Evolutionary conservation across 202 grass and related monocot species (phyloP).

Genomic region (Schoenoplectus tabernaemontani): DNA sequence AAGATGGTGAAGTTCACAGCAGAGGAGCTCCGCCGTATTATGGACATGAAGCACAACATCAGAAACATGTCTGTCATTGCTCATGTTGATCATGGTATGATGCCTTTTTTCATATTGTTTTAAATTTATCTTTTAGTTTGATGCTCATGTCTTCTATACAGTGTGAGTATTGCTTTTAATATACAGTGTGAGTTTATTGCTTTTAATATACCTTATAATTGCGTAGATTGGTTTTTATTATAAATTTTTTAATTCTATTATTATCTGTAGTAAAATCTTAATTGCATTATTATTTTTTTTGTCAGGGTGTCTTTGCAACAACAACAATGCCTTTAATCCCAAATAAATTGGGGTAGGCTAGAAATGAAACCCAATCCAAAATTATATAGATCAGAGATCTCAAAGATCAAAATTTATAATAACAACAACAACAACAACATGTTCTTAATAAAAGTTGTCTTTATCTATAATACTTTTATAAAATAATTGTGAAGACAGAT

Average conservation of each 20-base stretch:
- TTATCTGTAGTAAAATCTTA: background rate
- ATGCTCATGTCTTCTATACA: too few relatives aligned
- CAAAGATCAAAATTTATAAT: too few relatives aligned
- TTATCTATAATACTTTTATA: background rate
- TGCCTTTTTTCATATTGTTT: background rate
- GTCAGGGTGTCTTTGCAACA: too few relatives aligned
- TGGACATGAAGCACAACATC: constrained; percentile 68
- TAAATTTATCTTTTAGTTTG: background rate
- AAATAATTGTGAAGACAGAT: background rate
- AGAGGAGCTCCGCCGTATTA: constrained; percentile 50
- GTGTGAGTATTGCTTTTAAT: too few relatives aligned
- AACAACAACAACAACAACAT: too few relatives aligned
- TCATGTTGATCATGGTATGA: constrained; percentile 64
- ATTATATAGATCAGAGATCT: too few relatives aligned
- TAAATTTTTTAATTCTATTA: background rate
- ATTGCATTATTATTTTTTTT: background rate
- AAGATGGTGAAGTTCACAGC: constrained; percentile 86
- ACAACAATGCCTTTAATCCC: too few relatives aligned
- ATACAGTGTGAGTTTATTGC: background rate
- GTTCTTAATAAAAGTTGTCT: background rate
- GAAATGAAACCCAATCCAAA: too few relatives aligned
- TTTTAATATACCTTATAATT: too few relatives aligned
- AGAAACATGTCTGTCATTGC: constrained; percentile 65
- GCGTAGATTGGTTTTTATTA: too few relatives aligned
- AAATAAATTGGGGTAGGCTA: too few relatives aligned